phyloP scores from a whole-genome alignment of 768 basidiomycete genomes.

The Lactifluus subvellereus region DNA sequence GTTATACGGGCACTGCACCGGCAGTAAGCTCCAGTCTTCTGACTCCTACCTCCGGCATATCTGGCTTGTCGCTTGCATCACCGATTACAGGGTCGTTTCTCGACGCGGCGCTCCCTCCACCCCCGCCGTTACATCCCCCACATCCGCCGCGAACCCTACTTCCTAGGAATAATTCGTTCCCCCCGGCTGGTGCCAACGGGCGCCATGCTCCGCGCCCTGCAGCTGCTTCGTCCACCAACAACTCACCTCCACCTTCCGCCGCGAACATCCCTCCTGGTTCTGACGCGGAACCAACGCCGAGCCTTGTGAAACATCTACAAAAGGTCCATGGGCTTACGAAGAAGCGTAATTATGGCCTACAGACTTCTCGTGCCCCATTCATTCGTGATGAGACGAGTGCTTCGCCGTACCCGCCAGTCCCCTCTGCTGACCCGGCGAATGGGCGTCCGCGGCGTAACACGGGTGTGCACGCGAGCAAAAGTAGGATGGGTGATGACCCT shows the following conservation, averaged over 20 bases:
- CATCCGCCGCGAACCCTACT: constrained; percentile 18
- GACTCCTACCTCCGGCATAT: constrained; percentile 10
- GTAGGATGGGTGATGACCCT: constrained; percentile 12
- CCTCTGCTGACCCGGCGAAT: constrained; percentile 1
- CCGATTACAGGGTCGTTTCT: constrained; percentile 13
- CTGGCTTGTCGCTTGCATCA: constrained; percentile 19
- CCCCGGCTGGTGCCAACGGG: constrained; percentile 13
- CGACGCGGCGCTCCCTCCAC: constrained; percentile 3
- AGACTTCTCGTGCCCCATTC: constrained; percentile 19
- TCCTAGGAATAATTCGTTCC: constrained; percentile 20
- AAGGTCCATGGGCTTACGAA: constrained; percentile 25
- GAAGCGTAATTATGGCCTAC: constrained; percentile 24
- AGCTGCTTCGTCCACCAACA: constrained; percentile 8
- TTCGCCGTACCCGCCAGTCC: neutral
- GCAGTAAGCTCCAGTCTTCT: constrained; percentile 17
- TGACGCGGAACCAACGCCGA: constrained; percentile 10
- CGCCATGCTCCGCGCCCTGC: neutral
- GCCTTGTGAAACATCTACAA: constrained; percentile 24
- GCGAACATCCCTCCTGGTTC: neutral
- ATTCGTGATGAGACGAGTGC: constrained; percentile 19
- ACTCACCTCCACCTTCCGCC: constrained; percentile 10
- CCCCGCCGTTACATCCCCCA: neutral
- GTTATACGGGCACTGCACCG: constrained; percentile 1
- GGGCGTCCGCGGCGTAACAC: constrained; percentile 20
- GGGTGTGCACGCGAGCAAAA: constrained; percentile 17